These are phyloP conservation scores for Tarenaya hassleriana DNA, from an alignment of 345 rosid genomes.

Conservation along the genomic window DNA sequence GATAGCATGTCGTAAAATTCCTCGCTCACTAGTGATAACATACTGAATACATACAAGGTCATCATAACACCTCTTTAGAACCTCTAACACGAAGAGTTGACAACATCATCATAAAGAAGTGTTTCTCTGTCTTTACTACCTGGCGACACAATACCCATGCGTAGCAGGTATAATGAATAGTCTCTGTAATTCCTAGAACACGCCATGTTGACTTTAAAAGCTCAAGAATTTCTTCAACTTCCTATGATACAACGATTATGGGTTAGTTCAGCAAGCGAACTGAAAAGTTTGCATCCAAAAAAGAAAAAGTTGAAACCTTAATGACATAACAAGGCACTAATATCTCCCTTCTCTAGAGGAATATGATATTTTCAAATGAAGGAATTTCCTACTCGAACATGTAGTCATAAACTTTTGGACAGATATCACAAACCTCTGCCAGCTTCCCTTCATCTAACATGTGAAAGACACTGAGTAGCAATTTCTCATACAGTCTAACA, in stretches of 20 bases:
- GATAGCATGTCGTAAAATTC: conserved; percentile 75
- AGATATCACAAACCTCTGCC: conserved; percentile 59
- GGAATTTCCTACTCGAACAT: conserved; percentile 11
- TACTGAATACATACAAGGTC: conserved; percentile 50
- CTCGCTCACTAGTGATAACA: conserved; percentile 72
- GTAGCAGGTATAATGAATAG: conserved; percentile 89
- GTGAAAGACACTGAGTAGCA: conserved; percentile 89
- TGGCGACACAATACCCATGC: conserved; percentile 88
- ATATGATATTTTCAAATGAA: conserved; percentile 1
- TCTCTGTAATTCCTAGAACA: conserved; percentile 90
- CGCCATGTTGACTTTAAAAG: conserved; percentile 95
- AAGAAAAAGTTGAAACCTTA: too few relatives aligned
- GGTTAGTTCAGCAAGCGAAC: background rate
- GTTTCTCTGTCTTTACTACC: conserved; percentile 39
- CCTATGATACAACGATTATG: conserved; percentile 38
- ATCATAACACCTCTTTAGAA: conserved; percentile 13
- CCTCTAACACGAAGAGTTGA: conserved; percentile 13
- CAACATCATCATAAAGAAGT: conserved; percentile 8
- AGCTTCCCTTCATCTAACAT: conserved; percentile 94
- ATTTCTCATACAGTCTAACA: conserved; percentile 79
- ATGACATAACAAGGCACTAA: too few relatives aligned
- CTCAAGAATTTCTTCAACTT: conserved; percentile 97
- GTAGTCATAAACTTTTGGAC: conserved; percentile 3
- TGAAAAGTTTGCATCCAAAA: too few relatives aligned
- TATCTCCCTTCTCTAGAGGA: background rate